A percentile compares a stretch with the other conserved stretches of the same genome.
Conservation (phyloP, 192 early-diverging fungal species). For the Umbelopsis vinacea region DNA sequence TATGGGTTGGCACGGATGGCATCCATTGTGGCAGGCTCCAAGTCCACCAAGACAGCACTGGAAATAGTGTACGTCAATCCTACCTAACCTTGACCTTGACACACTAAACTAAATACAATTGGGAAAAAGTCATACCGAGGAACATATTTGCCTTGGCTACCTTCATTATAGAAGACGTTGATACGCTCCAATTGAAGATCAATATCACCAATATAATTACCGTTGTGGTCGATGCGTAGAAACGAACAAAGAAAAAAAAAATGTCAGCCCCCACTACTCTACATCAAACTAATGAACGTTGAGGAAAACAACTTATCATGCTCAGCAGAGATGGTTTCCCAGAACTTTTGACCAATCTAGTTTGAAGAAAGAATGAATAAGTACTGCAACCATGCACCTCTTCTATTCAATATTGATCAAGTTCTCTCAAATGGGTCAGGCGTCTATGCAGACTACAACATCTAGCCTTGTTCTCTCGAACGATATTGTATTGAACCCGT, state of each 20-base stretch:
- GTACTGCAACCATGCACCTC: too few relatives aligned
- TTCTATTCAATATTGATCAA: too few relatives aligned
- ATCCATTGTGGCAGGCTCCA: conserved; percentile 82
- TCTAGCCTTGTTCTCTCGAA: conserved; percentile 13
- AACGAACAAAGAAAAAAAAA: background rate
- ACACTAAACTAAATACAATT: background rate
- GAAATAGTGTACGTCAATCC: background rate
- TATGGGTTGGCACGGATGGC: conserved; percentile 57
- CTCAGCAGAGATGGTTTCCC: conserved; percentile 84
- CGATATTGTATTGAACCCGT: background rate
- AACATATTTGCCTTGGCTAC: conserved; percentile 68
- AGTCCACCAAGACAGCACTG: conserved; percentile 71
- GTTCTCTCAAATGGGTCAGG: background rate
- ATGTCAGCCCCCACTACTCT: background rate
- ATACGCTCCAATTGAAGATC: conserved; percentile 78
- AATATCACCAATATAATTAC: conserved; percentile 64
- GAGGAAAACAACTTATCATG: conserved; percentile 50
- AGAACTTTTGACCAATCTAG: conserved; percentile 85
- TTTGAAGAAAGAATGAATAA: background rate
- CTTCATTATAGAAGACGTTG: conserved; percentile 87
- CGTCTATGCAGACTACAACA: background rate
- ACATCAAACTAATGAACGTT: background rate
- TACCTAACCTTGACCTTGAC: conserved; percentile 28
- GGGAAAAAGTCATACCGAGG: conserved; percentile 47
- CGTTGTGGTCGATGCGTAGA: conserved; percentile 61